Conservation (phyloP, 208 protist species). For the Crithidia mellificae region DNA sequence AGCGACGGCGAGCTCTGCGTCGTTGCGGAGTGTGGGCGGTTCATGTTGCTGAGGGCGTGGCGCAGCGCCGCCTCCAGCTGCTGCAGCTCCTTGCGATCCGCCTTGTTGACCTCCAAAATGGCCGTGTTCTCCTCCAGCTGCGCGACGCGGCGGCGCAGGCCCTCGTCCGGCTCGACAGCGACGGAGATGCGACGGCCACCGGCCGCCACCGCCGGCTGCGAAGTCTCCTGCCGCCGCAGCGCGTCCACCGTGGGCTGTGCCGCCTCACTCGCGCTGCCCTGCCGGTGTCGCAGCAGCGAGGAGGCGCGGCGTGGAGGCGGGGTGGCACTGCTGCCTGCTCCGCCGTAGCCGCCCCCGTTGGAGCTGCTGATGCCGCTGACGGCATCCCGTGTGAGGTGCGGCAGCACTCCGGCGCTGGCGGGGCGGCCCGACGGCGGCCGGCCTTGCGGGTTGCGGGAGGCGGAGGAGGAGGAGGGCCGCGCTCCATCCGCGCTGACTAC, state of each 20-base stretch:
- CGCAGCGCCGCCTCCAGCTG: constrained; percentile 58
- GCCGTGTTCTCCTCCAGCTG: constrained; percentile 73
- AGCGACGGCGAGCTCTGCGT: constrained; percentile 12
- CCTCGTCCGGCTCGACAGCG: constrained; percentile 51
- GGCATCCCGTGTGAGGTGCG: constrained; percentile 11
- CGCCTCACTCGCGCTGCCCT: constrained; percentile 6
- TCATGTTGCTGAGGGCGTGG: constrained; percentile 26
- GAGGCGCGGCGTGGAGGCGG: constrained; percentile 3
- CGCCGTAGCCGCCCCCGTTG: no score
- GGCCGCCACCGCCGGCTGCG: constrained; percentile 14
- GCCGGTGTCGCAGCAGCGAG: background rate
- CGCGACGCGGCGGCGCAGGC: constrained; percentile 61
- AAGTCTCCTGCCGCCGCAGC: constrained; percentile 37
- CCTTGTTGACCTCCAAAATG: constrained; percentile 79
- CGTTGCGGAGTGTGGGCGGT: constrained; percentile 6
- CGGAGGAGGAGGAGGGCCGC: constrained; percentile 19
- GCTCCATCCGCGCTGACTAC: constrained; percentile 14
- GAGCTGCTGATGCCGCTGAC: constrained; percentile 13
- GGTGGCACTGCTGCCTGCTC: background rate
- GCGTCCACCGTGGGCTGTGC: constrained; percentile 51
- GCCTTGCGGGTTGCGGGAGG: constrained; percentile 1
- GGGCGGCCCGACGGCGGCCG: constrained; percentile 31
- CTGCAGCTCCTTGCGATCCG: constrained; percentile 66
- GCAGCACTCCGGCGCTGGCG: constrained; percentile 12
- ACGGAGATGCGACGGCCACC: constrained; percentile 37